phyloP scores from a whole-genome alignment of 768 basidiomycete genomes.

The Leucosporidium scottii region DNA sequence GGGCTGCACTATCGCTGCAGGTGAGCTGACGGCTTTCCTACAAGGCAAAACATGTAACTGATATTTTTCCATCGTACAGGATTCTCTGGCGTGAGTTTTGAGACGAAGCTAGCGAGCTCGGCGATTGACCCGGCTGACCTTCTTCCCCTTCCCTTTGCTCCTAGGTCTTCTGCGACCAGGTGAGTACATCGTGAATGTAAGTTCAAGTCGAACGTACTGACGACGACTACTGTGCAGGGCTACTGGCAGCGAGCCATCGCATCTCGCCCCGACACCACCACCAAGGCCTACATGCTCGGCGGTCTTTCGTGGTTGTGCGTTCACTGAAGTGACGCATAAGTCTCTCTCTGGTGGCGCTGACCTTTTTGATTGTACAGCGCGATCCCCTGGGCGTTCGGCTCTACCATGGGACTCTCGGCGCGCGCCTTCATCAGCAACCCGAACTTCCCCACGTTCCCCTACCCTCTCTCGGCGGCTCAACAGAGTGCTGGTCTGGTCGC shows the following conservation, averaged over 20 bases:
- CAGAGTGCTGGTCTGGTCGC: slow-evolving; percentile 82
- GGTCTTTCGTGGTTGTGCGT: slow-evolving; percentile 67
- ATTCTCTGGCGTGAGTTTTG: background rate
- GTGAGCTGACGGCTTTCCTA: background rate
- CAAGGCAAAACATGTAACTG: slow-evolving; percentile 52
- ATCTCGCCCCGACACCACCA: slow-evolving; percentile 69
- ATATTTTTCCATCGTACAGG: background rate
- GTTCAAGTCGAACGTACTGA: slow-evolving; percentile 47
- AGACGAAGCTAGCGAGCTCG: slow-evolving; percentile 48
- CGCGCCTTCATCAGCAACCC: slow-evolving; percentile 60
- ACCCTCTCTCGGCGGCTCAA: slow-evolving; percentile 51
- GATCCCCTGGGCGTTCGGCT: slow-evolving; percentile 76
- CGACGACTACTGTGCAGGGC: background rate
- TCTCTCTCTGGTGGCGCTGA: too few relatives aligned
- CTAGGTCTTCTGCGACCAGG: slow-evolving; percentile 45
- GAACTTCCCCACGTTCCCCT: slow-evolving; percentile 27
- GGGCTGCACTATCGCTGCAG: slow-evolving; percentile 41
- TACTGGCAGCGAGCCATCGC: slow-evolving; percentile 79
- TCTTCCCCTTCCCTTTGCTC: slow-evolving; percentile 46
- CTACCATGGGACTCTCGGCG: slow-evolving; percentile 77
- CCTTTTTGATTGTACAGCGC: slow-evolving; percentile 45
- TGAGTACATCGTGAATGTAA: background rate
- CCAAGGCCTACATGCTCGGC: slow-evolving; percentile 83
- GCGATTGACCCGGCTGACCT: too few relatives aligned
- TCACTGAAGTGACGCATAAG: too few relatives aligned